A percentile compares a stretch with the other conserved stretches of the same genome.
These are phyloP conservation scores for Puccinia polysora DNA, from an alignment of 1,284 basidiomycete genomes.

Conservation along the genomic window DNA sequence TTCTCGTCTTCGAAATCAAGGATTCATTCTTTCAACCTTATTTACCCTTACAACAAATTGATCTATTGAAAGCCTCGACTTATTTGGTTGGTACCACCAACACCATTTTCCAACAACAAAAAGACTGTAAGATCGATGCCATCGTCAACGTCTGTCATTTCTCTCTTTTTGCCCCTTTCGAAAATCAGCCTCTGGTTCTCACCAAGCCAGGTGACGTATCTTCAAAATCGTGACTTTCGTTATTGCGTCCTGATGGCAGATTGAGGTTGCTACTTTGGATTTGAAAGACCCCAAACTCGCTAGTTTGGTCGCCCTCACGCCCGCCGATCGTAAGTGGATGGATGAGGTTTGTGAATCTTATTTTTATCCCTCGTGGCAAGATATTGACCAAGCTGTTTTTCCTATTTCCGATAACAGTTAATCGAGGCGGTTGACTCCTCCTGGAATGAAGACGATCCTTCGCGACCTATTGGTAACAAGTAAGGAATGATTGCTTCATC, in stretches of 20 bases:
- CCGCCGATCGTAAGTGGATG: constrained; percentile 97
- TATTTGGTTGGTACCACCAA: constrained; percentile 90
- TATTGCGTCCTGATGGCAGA: constrained; percentile 56
- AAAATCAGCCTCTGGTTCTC: background rate
- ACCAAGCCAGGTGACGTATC: background rate
- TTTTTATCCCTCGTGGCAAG: background rate
- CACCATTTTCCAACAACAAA: constrained; percentile 88
- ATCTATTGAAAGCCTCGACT: constrained; percentile 73
- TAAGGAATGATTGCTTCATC: constrained; percentile 54
- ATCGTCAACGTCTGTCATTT: constrained; percentile 70
- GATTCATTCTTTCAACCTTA: constrained; percentile 98
- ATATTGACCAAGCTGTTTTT: background rate
- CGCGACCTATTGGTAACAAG: constrained; percentile 62
- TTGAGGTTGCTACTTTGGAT: constrained; percentile 76
- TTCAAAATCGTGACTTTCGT: background rate
- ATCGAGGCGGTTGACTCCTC: constrained; percentile 74
- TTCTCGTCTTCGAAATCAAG: constrained; percentile 53
- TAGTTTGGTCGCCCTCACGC: constrained; percentile 70
- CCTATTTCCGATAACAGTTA: constrained; percentile 50
- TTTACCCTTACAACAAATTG: constrained; percentile 89
- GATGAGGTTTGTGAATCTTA: constrained; percentile 56
- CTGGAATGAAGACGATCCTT: constrained; percentile 65
- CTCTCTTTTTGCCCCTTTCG: background rate
- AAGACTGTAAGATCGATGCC: constrained; percentile 73
- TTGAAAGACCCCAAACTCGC: constrained; percentile 77